A percentile compares a stretch with the other conserved stretches of the same genome.
phyloP scores from a whole-genome alignment of 192 early-diverging fungal genomes.

The Entophlyctis luteolus region DNA sequence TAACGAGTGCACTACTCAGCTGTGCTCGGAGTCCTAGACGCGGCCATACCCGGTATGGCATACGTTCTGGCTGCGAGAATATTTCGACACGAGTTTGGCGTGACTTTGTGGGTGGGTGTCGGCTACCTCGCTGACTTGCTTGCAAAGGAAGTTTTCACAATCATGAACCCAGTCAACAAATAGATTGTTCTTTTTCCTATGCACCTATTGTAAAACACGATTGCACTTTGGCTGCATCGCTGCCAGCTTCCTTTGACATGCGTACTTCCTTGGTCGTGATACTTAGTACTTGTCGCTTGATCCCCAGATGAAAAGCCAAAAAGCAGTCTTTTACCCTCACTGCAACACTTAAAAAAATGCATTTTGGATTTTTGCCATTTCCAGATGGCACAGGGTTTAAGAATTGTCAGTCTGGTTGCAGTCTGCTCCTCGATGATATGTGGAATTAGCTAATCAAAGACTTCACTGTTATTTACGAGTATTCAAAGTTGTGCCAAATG shows the following conservation, averaged over 20 bases:
- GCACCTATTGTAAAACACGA: too few relatives aligned
- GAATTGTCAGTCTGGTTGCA: too few relatives aligned
- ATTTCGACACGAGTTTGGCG: background rate
- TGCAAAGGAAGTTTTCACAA: background rate
- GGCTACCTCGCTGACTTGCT: slow-evolving; percentile 9
- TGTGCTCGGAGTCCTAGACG: background rate
- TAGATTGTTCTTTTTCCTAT: too few relatives aligned
- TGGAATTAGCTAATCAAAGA: too few relatives aligned
- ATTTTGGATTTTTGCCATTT: too few relatives aligned
- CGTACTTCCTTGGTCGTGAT: background rate
- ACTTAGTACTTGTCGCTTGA: background rate
- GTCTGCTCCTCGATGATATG: too few relatives aligned
- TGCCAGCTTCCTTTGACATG: background rate
- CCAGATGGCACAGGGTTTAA: too few relatives aligned
- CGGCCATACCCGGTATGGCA: slow-evolving; percentile 9
- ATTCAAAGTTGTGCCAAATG: background rate
- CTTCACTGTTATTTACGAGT: too few relatives aligned
- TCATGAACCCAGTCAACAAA: background rate
- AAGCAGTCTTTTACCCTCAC: background rate
- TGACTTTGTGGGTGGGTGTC: slow-evolving; percentile 8
- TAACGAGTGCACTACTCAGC: background rate
- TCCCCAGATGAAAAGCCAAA: background rate
- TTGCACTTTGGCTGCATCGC: too few relatives aligned
- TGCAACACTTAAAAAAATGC: too few relatives aligned
- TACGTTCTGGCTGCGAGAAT: slow-evolving; percentile 12